phyloP scores from a whole-genome alignment of 345 rosid species.

The Mangifera indica region DNA sequence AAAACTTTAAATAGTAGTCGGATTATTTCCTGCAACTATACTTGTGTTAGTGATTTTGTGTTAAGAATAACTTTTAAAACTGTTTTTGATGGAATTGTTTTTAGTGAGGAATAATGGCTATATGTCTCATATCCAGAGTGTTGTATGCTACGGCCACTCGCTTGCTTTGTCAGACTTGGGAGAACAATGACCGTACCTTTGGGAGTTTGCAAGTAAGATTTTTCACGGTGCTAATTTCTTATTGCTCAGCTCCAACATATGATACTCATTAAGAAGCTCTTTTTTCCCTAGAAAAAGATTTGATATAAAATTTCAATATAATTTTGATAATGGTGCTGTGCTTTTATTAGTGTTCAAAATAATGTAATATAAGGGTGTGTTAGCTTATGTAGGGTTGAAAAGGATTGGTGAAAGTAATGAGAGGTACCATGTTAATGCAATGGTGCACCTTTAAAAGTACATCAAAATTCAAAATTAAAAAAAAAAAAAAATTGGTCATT shows the following conservation, averaged over 20 bases:
- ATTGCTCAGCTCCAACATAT: neutral
- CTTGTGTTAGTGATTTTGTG: neutral
- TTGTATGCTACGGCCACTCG: slow-evolving; percentile 82
- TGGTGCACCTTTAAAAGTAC: neutral
- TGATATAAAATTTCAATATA: neutral
- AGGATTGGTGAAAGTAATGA: neutral
- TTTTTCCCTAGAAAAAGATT: too few species aligned
- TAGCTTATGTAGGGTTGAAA: neutral
- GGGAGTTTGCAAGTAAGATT: slow-evolving; percentile 66
- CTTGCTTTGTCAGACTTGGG: slow-evolving; percentile 94
- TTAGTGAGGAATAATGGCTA: slow-evolving; percentile 12
- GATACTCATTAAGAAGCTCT: neutral
- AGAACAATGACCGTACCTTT: slow-evolving; percentile 85
- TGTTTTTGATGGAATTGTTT: slow-evolving; percentile 12
- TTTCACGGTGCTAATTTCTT: slow-evolving; percentile 5
- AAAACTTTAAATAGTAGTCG: neutral
- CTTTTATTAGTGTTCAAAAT: neutral
- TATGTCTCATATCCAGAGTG: slow-evolving; percentile 55
- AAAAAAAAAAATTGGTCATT: neutral
- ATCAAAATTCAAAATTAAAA: neutral
- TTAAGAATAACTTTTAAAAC: neutral
- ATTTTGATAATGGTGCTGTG: neutral
- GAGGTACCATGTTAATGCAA: slow-evolving; percentile 6
- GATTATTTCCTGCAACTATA: slow-evolving; percentile 9
- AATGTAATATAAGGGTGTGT: slow-evolving; percentile 5